Conservation (phyloP, 1,284 basidiomycete genomes). For the Flammula alnicola region DNA sequence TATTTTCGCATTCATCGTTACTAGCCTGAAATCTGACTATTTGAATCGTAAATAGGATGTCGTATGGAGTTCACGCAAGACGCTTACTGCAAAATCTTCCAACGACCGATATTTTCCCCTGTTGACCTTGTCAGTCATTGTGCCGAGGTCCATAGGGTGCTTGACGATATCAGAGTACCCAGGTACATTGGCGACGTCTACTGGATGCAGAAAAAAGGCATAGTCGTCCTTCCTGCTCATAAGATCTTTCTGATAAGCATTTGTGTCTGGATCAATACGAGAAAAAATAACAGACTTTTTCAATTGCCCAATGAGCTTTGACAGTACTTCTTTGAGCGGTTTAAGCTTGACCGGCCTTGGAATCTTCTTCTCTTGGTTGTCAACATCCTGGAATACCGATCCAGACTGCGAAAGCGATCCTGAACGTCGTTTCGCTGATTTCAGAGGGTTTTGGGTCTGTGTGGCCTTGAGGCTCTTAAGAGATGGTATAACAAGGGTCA, state of each 20-base stretch:
- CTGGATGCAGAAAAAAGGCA: constrained; percentile 80
- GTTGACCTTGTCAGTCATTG: constrained; percentile 71
- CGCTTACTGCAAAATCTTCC: constrained; percentile 75
- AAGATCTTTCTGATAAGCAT: constrained; percentile 13
- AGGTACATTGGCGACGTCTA: constrained; percentile 65
- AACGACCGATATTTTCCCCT: constrained; percentile 72
- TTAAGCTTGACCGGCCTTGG: constrained; percentile 71
- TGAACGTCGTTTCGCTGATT: no score
- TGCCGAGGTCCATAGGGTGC: constrained; percentile 84
- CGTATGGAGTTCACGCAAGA: constrained; percentile 18
- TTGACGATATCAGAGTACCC: constrained; percentile 74
- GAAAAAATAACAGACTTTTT: constrained; percentile 60
- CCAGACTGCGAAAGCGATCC: constrained; percentile 25
- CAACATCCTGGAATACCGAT: constrained; percentile 34
- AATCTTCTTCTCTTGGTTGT: constrained; percentile 43
- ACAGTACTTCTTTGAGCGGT: constrained; percentile 74
- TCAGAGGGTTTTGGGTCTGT: constrained; percentile 41
- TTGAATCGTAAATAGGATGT: constrained; percentile 1
- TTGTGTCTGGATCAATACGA: constrained; percentile 11
- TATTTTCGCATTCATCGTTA: constrained; percentile 72
- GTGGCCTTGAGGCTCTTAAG: constrained; percentile 47
- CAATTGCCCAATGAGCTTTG: constrained; percentile 68
- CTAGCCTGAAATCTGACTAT: constrained; percentile 71
- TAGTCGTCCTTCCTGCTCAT: constrained; percentile 78
- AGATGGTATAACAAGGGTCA: constrained; percentile 57